phyloP scores from a whole-genome alignment of 495 filamentous ascomycete genomes.

The Penicillium cosmopolitanum region DNA sequence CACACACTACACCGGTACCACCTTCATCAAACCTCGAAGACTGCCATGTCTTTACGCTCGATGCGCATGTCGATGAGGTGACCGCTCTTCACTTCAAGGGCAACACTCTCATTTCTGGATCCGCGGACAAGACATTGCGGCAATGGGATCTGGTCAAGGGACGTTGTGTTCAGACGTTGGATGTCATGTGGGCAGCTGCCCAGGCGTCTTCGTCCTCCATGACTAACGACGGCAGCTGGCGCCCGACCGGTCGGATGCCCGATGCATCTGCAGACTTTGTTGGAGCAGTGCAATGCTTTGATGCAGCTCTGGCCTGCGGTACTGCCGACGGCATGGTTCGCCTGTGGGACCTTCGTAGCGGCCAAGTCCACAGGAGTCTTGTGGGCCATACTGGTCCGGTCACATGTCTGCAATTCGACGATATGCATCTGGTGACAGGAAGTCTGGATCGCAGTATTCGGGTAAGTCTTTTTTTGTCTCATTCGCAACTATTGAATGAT shows the following conservation, averaged over 20 bases:
- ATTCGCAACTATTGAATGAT: not conserved
- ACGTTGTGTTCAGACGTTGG: constrained; percentile 93
- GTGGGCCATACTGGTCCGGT: constrained; percentile 97
- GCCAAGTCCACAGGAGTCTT: constrained; percentile 92
- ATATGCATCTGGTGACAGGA: constrained; percentile 91
- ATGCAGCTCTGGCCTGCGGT: constrained; percentile 95
- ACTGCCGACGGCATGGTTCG: constrained; percentile 98
- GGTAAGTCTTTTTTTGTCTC: constrained; percentile 57
- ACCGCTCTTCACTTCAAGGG: constrained; percentile 90
- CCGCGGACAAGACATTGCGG: constrained; percentile 92
- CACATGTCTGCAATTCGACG: constrained; percentile 94
- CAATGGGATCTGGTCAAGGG: constrained; percentile 98
- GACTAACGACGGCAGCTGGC: constrained; percentile 57
- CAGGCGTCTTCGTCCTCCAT: constrained; percentile 76
- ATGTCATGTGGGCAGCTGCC: constrained; percentile 98
- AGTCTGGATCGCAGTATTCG: constrained; percentile 92
- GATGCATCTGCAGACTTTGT: constrained; percentile 88
- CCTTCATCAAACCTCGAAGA: constrained; percentile 78
- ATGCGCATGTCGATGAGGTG: constrained; percentile 91
- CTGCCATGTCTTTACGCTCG: constrained; percentile 82
- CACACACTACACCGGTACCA: constrained; percentile 56
- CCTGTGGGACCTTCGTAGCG: constrained; percentile 94
- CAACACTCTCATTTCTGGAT: constrained; percentile 90
- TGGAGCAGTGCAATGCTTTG: constrained; percentile 93
- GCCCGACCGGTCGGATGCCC: constrained; percentile 60